phyloP scores from a whole-genome alignment of 768 basidiomycete genomes.

The Gloeostereum incarnatum region DNA sequence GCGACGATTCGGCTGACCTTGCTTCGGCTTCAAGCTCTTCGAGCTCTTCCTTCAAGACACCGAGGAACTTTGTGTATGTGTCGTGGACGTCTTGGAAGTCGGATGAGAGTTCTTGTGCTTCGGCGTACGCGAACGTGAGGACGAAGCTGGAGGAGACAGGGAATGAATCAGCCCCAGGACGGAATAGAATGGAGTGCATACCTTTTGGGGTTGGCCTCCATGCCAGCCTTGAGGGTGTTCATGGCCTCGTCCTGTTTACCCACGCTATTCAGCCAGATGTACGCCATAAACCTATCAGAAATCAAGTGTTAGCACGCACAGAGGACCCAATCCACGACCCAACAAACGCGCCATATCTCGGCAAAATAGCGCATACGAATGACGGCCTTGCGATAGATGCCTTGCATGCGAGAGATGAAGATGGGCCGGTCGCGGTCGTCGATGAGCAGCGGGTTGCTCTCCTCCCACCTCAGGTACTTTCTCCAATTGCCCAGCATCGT shows the following conservation, averaged over 20 bases:
- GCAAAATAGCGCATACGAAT: constrained; percentile 91
- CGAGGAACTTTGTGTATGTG: too few relatives aligned
- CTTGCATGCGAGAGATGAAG: constrained; percentile 62
- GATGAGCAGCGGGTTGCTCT: constrained; percentile 87
- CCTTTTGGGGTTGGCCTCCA: constrained; percentile 91
- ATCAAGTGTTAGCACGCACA: constrained; percentile 5
- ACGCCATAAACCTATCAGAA: constrained; percentile 79
- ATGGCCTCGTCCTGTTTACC: constrained; percentile 78
- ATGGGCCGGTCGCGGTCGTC: constrained; percentile 71
- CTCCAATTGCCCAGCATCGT: constrained; percentile 83
- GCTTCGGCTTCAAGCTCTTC: too few relatives aligned
- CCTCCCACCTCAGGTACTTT: constrained; percentile 91
- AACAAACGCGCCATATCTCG: constrained; percentile 72
- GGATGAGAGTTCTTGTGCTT: constrained; percentile 58
- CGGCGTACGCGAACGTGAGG: constrained; percentile 84
- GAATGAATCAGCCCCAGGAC: too few relatives aligned
- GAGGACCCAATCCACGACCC: too few relatives aligned
- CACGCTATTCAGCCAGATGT: constrained; percentile 66
- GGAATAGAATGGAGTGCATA: too few relatives aligned
- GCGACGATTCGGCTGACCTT: too few relatives aligned
- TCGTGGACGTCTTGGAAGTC: too few relatives aligned
- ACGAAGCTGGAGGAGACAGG: constrained; percentile 72
- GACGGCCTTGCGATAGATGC: constrained; percentile 83
- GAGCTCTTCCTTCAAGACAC: too few relatives aligned
- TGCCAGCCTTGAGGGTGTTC: constrained; percentile 71